Evolutionary conservation across 768 basidiomycete species (phyloP).

Genomic region (Leccinum obscurum): DNA sequence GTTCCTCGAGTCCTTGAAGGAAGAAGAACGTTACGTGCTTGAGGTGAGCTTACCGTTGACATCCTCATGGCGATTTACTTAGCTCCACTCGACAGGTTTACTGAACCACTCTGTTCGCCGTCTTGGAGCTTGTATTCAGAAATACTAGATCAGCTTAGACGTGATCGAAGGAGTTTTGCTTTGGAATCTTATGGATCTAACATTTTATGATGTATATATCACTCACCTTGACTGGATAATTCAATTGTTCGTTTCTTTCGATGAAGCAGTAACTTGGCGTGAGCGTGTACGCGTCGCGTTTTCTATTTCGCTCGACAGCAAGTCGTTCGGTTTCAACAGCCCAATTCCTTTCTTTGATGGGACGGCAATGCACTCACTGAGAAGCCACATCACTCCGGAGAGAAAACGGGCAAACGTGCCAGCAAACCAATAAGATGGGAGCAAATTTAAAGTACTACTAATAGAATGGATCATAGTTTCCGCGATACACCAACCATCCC

Average conservation of each 20-base stretch:
- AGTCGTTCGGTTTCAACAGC: too few species aligned
- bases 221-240: neutral
- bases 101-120: slow-evolving; percentile 2
- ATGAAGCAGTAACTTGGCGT: too few species aligned
- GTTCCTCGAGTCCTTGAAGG: slow-evolving; percentile 88
- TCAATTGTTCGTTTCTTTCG: neutral
- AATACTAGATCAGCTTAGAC: neutral
- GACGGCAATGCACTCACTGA: too few species aligned
- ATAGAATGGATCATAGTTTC: slow-evolving; percentile 23
- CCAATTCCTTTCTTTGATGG: too few species aligned
- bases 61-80: neutral
- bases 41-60: slow-evolving; percentile 50
- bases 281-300: too few species aligned
- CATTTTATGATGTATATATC: neutral
- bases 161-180: neutral
- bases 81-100: slow-evolving; percentile 23
- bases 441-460: slow-evolving; percentile 13
- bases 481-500: slow-evolving; percentile 33
- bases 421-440: neutral
- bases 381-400: too few species aligned
- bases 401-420: neutral
- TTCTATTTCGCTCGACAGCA: too few species aligned
- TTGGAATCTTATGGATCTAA: neutral
- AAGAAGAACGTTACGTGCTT: slow-evolving; percentile 95
- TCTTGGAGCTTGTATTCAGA: neutral